Base-by-base conservation (phyloP, 441 rosid genomes). In the Kokia cookei region DNA sequence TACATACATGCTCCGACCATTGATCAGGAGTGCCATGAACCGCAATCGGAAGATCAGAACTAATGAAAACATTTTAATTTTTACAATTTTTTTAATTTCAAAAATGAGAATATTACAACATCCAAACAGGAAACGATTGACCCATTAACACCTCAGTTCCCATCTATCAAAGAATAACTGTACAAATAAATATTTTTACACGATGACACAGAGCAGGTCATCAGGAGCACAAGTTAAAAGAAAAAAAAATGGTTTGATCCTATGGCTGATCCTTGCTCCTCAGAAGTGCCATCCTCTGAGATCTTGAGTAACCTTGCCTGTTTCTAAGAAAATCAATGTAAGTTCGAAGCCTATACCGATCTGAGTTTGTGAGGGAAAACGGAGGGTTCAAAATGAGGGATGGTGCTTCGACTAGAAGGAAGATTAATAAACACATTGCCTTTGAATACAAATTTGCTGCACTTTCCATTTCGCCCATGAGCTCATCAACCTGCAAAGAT, bases 361-460 rank as follows among this genome's bases (percentile, higher is more conserved):
- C 93, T 7, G 93, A 87, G 84, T 88, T 91, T 74, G 99, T 93
- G 75, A 95, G 95, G 48, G 96, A 93, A 73, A 95, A 84, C 1
- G 96, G 92, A 14, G 98, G 99, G 72, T 90, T 95, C 48, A 95
- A 84, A 75, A 88, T 85, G 69, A 93, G 93, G 9, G 91, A 87
- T 5, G 97, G 95, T 32, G 99, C 99, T 83, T 93, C 99, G 64
- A 90, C 89, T 67, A 90, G 75, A 76, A 94, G 97, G 76, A 94
- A 93, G 69, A 84, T 78, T 69, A 95, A 73, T 81, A 95, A 82
- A 8, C 85, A 82, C 75, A 88, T 86, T 11, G 98, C 98, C 81
- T 82, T 93, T 3, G 93, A 84, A 66, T 95, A 95, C 65, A 77
- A 69, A 45, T 78, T 73, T 17, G 83, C 75, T 71, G 99, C 99